A percentile compares a stretch with the other conserved stretches of the same genome.
These are phyloP conservation scores for Ogataea pignaliae DNA, from an alignment of 805 yeast species.

Conservation along the genomic window DNA sequence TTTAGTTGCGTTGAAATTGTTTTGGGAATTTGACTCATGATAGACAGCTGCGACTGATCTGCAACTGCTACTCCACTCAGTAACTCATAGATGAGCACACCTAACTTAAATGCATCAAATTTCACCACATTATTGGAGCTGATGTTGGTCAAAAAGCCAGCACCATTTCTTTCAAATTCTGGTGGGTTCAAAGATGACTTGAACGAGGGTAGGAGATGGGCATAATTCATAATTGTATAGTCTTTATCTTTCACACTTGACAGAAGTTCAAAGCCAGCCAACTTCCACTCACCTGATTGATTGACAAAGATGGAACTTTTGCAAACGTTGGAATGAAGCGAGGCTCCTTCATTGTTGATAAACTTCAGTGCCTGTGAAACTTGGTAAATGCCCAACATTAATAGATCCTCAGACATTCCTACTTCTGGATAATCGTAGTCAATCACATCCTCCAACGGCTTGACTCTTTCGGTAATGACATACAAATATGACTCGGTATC, in stretches of 20 bases:
- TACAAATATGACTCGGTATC: constrained; percentile 56
- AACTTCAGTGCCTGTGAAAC: constrained; percentile 51
- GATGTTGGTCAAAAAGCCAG: constrained; percentile 31
- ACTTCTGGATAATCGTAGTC: constrained; percentile 22
- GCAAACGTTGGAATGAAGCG: constrained; percentile 62
- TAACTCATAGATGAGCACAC: constrained; percentile 46
- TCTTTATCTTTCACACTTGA: constrained; percentile 46
- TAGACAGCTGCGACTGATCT: constrained; percentile 7
- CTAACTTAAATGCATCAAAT: constrained; percentile 64
- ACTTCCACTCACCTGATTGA: constrained; percentile 73
- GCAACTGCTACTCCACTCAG: constrained; percentile 28
- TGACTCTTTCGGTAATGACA: constrained; percentile 64
- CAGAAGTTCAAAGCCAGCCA: constrained; percentile 75
- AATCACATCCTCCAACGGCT: constrained; percentile 43
- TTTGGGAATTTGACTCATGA: constrained; percentile 31
- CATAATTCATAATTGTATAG: constrained; percentile 23
- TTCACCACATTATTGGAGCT: constrained; percentile 33
- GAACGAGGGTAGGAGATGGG: constrained; percentile 22
- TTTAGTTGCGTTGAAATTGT: constrained; percentile 33
- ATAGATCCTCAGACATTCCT: constrained; percentile 27
- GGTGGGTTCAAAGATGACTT: constrained; percentile 38
- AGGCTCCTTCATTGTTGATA: constrained; percentile 51
- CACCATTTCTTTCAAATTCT: constrained; percentile 44
- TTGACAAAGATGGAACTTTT: constrained; percentile 58
- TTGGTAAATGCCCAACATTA: constrained; percentile 52